phyloP scores from a whole-genome alignment of 2,329 filamentous ascomycete genomes.

The Chaetomiaceae sp. region DNA sequence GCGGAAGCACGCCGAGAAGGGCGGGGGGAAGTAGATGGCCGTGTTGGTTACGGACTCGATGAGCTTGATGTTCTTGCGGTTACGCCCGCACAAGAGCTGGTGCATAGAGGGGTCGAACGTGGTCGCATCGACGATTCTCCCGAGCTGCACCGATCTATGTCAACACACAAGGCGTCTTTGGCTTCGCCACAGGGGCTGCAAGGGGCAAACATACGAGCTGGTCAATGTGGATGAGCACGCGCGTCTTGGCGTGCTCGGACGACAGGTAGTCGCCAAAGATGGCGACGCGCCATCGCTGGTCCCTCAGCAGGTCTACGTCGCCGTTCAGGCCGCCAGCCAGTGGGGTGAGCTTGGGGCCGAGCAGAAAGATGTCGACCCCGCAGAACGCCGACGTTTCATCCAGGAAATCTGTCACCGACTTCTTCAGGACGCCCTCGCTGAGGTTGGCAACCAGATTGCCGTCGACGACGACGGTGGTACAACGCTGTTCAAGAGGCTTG shows the following conservation, averaged over 20 bases:
- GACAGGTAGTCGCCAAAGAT: slow-evolving; percentile 96
- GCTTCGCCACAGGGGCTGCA: not conserved
- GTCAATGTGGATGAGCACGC: slow-evolving; percentile 95
- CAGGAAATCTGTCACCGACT: slow-evolving; percentile 74
- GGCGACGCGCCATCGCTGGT: slow-evolving; percentile 85
- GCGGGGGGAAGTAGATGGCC: slow-evolving; percentile 95
- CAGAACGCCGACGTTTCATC: slow-evolving; percentile 84
- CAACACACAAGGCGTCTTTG: slow-evolving; percentile 24
- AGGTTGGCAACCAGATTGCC: slow-evolving; percentile 81
- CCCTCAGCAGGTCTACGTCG: slow-evolving; percentile 75
- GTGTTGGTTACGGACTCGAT: slow-evolving; percentile 95
- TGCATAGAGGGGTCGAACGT: slow-evolving; percentile 84
- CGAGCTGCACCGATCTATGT: slow-evolving; percentile 52
- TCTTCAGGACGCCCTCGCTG: slow-evolving; percentile 61
- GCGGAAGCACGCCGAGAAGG: slow-evolving; percentile 86
- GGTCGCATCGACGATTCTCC: slow-evolving; percentile 69
- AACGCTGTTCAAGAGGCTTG: slow-evolving; percentile 56
- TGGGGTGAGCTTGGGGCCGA: slow-evolving; percentile 81
- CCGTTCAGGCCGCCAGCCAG: slow-evolving; percentile 71
- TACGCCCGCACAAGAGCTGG: slow-evolving; percentile 86
- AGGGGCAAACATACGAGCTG: slow-evolving; percentile 61
- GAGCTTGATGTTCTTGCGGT: slow-evolving; percentile 94
- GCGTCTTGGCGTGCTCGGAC: slow-evolving; percentile 93
- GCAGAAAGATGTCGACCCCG: slow-evolving; percentile 92
- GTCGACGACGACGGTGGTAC: slow-evolving; percentile 89